These are phyloP conservation scores for Herpetomonas tarakana DNA, from an alignment of 208 protist species.

Conservation along the genomic window DNA sequence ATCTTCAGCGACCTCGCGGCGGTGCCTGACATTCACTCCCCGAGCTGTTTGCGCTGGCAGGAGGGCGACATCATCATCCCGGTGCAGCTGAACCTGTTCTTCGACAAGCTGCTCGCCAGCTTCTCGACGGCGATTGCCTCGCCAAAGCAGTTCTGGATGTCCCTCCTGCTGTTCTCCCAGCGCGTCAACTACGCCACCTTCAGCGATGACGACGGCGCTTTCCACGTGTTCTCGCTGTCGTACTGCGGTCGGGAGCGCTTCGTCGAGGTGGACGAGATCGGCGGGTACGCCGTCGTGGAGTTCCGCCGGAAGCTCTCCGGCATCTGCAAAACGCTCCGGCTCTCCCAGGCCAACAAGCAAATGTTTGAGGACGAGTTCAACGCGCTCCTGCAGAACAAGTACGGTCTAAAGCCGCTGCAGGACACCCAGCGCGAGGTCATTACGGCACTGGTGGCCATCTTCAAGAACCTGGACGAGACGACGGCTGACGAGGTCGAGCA, in stretches of 20 bases:
- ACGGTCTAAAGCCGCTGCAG: slow-evolving; percentile 45
- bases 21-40: slow-evolving; percentile 68
- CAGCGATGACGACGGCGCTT: slow-evolving; percentile 70
- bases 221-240: slow-evolving; percentile 62
- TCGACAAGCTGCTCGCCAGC: slow-evolving; percentile 66
- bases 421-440: slow-evolving; percentile 68
- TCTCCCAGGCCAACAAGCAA: slow-evolving; percentile 50
- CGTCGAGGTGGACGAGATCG: slow-evolving; percentile 67
- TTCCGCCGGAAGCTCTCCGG: slow-evolving; percentile 62
- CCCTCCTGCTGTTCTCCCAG: slow-evolving; percentile 64
- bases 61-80: slow-evolving; percentile 62
- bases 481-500: slow-evolving; percentile 73
- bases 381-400: slow-evolving; percentile 20
- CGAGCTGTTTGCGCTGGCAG: slow-evolving; percentile 64
- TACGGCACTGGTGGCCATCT: slow-evolving; percentile 58
- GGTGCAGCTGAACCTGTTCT: slow-evolving; percentile 59
- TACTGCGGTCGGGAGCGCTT: slow-evolving; percentile 62
- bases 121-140: slow-evolving; percentile 61
- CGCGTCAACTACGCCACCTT: slow-evolving; percentile 59
- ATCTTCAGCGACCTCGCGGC: slow-evolving; percentile 76
- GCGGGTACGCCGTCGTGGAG: slow-evolving; percentile 50
- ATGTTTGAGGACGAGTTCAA: slow-evolving; percentile 57
- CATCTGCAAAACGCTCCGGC: slow-evolving; percentile 57
- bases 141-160: slow-evolving; percentile 65
- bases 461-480: slow-evolving; percentile 62